A percentile compares a stretch with the other conserved stretches of the same genome.
Evolutionary conservation across 2,329 filamentous ascomycete genomes (phyloP).

Genomic region (Coniochaeta sp.): DNA sequence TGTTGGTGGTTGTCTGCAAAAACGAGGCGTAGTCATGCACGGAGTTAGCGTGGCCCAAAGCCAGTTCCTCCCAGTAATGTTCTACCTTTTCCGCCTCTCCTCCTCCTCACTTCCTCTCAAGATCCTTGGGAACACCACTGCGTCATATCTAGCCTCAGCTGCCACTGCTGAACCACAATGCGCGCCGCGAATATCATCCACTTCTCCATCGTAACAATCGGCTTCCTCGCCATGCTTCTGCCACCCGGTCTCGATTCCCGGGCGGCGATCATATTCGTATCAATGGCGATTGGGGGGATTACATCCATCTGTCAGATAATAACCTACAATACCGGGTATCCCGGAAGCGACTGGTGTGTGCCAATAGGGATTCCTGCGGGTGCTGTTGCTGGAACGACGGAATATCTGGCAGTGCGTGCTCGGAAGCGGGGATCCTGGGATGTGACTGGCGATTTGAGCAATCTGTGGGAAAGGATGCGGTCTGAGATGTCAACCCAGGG

Average conservation of each 20-base stretch:
- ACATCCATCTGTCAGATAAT: neutral
- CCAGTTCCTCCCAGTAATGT: neutral
- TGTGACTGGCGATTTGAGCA: neutral
- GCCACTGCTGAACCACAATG: neutral
- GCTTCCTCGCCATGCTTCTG: neutral
- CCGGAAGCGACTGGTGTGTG: neutral
- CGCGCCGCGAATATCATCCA: neutral
- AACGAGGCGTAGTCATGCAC: neutral
- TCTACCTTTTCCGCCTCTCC: neutral
- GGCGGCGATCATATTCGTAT: neutral
- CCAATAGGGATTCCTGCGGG: neutral
- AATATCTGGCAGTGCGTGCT: neutral
- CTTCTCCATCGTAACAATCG: neutral
- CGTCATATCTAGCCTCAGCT: neutral
- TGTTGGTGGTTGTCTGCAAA: too few relatives aligned
- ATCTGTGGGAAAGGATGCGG: neutral
- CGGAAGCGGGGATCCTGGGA: neutral
- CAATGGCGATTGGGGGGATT: neutral
- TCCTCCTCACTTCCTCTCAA: neutral
- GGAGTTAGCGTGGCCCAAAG: neutral
- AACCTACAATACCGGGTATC: neutral
- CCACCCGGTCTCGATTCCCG: neutral
- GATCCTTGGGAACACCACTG: neutral
- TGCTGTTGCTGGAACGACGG: neutral
- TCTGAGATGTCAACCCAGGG: neutral